Evolutionary conservation across 2,329 filamentous ascomycete species (phyloP).

Genomic region (Aspergillus flavus): DNA sequence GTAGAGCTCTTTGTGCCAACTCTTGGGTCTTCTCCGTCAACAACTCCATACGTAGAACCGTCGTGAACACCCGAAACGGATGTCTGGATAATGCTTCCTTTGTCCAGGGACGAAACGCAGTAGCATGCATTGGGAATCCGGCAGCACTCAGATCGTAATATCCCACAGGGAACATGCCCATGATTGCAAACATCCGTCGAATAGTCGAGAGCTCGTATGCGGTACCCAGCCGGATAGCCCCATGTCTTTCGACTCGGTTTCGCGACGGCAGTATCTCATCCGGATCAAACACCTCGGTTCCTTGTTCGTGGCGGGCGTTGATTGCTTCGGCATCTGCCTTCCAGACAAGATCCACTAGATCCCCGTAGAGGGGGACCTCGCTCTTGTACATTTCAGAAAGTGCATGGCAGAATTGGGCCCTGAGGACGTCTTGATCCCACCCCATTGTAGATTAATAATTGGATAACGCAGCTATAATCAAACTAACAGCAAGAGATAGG

Average conservation of each 20-base stretch:
- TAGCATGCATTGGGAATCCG: slow-evolving; percentile 55
- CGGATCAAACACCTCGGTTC: slow-evolving; percentile 17
- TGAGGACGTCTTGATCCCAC: slow-evolving; percentile 27
- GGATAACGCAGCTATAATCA: neutral
- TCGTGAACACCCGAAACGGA: slow-evolving; percentile 51
- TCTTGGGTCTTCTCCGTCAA: slow-evolving; percentile 36
- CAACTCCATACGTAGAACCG: slow-evolving; percentile 47
- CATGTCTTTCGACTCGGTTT: slow-evolving; percentile 43
- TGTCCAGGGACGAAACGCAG: slow-evolving; percentile 51
- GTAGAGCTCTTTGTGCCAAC: slow-evolving; percentile 38
- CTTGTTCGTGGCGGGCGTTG: slow-evolving; percentile 12
- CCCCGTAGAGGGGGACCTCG: slow-evolving; percentile 38
- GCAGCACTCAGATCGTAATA: slow-evolving; percentile 56
- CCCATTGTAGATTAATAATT: slow-evolving; percentile 10
- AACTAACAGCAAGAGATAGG: neutral
- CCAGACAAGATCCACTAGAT: slow-evolving; percentile 34
- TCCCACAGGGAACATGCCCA: slow-evolving; percentile 54
- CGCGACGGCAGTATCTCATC: slow-evolving; percentile 26
- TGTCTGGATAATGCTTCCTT: slow-evolving; percentile 40
- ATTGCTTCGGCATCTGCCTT: slow-evolving; percentile 29
- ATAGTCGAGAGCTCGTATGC: slow-evolving; percentile 48
- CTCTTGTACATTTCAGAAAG: slow-evolving; percentile 40
- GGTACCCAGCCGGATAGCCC: slow-evolving; percentile 55
- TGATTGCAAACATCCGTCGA: slow-evolving; percentile 48
- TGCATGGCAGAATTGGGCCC: slow-evolving; percentile 33